These are phyloP conservation scores for Scutellaria baicalensis DNA, from an alignment of 257 asterid genomes.

Conservation along the genomic window DNA sequence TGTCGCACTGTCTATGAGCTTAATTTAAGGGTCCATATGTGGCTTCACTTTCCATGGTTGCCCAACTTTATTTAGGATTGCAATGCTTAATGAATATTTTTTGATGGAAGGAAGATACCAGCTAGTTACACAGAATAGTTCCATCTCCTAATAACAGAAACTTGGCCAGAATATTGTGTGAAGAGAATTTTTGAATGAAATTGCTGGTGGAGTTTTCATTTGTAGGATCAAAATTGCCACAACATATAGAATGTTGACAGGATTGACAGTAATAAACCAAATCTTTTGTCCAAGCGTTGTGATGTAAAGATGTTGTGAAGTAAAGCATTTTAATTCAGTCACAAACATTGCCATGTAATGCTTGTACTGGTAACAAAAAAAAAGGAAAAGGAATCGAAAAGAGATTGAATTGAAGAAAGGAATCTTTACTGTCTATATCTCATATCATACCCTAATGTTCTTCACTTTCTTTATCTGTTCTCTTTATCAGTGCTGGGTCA, in stretches of 20 bases:
- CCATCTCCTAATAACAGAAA: not conserved
- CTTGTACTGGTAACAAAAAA: not conserved
- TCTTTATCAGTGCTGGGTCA: not conserved
- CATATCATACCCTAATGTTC: not conserved
- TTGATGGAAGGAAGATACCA: not conserved
- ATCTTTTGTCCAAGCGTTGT: not conserved
- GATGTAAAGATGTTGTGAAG: not conserved
- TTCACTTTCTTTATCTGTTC: not conserved
- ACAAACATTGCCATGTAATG: not conserved
- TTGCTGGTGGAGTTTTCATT: not conserved
- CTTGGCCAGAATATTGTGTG: not conserved
- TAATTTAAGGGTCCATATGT: not conserved
- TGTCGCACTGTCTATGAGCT: not conserved
- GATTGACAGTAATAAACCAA: not conserved
- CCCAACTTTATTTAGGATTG: not conserved
- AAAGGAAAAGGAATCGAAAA: not conserved
- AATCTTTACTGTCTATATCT: not conserved
- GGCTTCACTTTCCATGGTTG: not conserved
- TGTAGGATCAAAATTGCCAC: not conserved
- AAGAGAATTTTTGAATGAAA: constrained; percentile 5
- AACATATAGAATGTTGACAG: not conserved
- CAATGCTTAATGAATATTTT: no score
- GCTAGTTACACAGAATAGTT: not conserved
- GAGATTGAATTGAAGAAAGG: not conserved
- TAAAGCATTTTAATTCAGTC: not conserved